Evolutionary conservation across 768 basidiomycete genomes (phyloP), one percentile per base, ranked within the genome.

Genomic region (Pulveroboletus sp.): DNA sequence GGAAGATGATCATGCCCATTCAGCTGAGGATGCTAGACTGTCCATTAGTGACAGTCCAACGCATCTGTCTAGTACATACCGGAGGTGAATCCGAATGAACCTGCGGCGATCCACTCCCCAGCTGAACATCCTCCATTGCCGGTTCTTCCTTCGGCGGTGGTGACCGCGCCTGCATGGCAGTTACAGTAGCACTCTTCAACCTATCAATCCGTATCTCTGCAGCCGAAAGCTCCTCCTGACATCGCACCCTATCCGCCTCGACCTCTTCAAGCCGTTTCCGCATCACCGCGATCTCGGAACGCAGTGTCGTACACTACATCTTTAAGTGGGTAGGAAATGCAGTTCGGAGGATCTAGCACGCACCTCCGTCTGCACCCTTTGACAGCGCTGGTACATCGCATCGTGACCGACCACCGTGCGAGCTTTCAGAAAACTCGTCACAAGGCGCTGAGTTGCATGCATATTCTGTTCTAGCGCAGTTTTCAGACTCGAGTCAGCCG

Each of bases 181-280:
- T 65, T 11, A 85, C 77, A 0, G 79, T 76, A 39, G 69, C 69
- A 56, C 84, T 86, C 53, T 71, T 75, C 26, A 78, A 58, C 47
- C 86, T 76, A 53, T 87, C 86, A 36, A 79, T 67, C 21, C 82
- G 82, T 49, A 71, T 81, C 65, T 89, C 82, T 2, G 81, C 76
- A 6, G 69, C 67, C 14, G 76, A 61, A 28, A 89, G 79, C 18
- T 77, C 73, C 33, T 73, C 69, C 49, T 74, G 73, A 54, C 76
- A 79, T 56, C 66, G 67, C 27, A 79, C 74, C 47, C 71, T 76
- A 56, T 78, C 74, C 26, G 67, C 61, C 56, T 80, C 71, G 0
- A 70, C 71, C 46, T 84, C 80, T 43, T 72, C 65, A 37, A 88
- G 66, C 58, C 73, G 71, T 37, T 71, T 66, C 42, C 73, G 75